Evolutionary conservation across 139 green algal species (phyloP), one percentile per base, ranked within the genome.

Genomic region (Haematococcus sp.): DNA sequence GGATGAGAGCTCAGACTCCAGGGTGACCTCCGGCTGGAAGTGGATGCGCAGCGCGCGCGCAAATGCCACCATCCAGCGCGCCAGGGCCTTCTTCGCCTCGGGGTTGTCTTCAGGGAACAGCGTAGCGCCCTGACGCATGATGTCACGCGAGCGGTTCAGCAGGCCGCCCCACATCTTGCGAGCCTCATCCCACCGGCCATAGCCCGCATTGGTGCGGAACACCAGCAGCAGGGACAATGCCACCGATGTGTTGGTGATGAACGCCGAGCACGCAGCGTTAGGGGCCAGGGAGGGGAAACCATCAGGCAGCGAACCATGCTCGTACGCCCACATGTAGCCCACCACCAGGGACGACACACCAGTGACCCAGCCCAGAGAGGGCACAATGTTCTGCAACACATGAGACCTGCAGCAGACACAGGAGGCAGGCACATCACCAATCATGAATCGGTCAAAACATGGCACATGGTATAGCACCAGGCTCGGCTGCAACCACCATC

Each of bases 91-190:
- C 74, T 84, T 83, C 69, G 67, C 46, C 56, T 80, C 79, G 2
- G 67, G 30, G 32, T 78, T 51, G 59, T 83, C 67, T 13, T 79
- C 71, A 20, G 82, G 80, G 63, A 82, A 75, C 70, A 83, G 76
- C 28, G 80, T 86, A 61, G 60, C 76, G 19, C 61, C 75, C 76
- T 73, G 59, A 25, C 32, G 25, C 56, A 60, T 60, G 34, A 90
- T 77, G 71, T 91, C 86, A 19, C 84, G 72, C 31, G 59, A 71
- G 22, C 83, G 64, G 75, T 89, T 89, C 20, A 89, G 81, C 54
- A 89, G 54, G 11, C 66, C 44, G 35, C 86, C 86, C 84, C 84
- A 91, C 70, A 87, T 83, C 76, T 87, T 88, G 63, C 86, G 84
- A 9, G 84, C 86, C 54, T 88, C 85, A 32, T 83, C 65, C 76